Conservation (phyloP, 768 basidiomycete genomes). For the Kwoniella bestiolae region DNA sequence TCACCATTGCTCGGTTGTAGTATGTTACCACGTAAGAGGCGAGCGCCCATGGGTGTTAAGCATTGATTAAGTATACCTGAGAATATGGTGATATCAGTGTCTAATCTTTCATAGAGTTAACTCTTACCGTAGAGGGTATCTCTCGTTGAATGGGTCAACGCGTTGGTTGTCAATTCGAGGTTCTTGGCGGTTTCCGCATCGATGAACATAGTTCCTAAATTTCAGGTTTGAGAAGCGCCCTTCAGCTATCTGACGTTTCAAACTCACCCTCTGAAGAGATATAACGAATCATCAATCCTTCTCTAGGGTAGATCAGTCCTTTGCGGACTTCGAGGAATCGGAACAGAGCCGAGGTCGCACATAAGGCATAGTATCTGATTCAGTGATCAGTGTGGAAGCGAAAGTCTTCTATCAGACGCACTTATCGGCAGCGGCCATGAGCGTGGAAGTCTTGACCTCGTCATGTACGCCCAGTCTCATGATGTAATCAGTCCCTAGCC, state of each 20-base stretch:
- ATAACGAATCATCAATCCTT: conserved; percentile 60
- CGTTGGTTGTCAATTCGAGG: conserved; percentile 84
- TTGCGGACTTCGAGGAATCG: conserved; percentile 72
- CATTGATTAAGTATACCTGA: conserved; percentile 67
- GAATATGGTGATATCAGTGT: conserved; percentile 2
- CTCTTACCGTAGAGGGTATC: conserved; percentile 77
- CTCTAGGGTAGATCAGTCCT: conserved; percentile 71
- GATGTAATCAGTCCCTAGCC: conserved; percentile 60
- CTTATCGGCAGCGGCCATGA: conserved; percentile 82
- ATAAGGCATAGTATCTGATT: conserved; percentile 86
- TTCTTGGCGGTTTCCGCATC: conserved; percentile 86
- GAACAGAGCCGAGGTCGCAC: conserved; percentile 83
- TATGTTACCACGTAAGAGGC: conserved; percentile 77
- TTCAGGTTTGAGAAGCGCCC: neutral
- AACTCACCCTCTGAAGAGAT: conserved; percentile 68
- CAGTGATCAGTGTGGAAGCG: no score
- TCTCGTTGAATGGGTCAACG: conserved; percentile 63
- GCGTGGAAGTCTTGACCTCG: conserved; percentile 76
- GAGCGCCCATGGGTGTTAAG: conserved; percentile 84
- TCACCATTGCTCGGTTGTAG: conserved; percentile 78
- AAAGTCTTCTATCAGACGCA: no score
- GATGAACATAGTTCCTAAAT: conserved; percentile 85
- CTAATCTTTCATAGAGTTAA: neutral
- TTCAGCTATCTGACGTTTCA: neutral
- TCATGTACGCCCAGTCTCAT: conserved; percentile 77